A percentile compares a stretch with the other conserved stretches of the same genome.
Conservation (phyloP, 371 early-diverging fungal species). For the Mortierella sp. region DNA sequence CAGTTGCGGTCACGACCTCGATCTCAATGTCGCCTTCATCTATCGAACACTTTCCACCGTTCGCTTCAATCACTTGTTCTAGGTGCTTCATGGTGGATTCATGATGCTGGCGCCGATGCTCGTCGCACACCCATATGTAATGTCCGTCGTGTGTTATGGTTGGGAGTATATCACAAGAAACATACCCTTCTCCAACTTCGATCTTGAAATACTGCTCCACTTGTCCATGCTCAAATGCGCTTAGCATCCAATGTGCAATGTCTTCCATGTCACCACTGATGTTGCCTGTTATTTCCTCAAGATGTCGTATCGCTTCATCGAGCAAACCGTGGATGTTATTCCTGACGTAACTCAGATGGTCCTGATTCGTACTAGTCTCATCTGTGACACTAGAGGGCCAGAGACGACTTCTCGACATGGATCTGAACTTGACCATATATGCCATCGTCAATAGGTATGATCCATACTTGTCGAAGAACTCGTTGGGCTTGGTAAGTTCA, state of each 20-base stretch:
- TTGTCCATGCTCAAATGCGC: constrained; percentile 6
- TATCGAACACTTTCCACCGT: background rate
- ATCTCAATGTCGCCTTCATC: background rate
- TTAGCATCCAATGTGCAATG: background rate
- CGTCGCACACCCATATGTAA: background rate
- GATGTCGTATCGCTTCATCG: background rate
- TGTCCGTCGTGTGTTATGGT: background rate
- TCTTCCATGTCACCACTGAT: background rate
- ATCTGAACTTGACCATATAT: constrained; percentile 1
- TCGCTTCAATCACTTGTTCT: background rate
- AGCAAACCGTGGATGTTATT: background rate
- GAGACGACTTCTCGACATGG: background rate
- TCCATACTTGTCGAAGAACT: constrained; percentile 8
- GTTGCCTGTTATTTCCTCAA: background rate
- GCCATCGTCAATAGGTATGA: background rate
- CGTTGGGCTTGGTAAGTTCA: background rate
- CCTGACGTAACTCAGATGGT: background rate
- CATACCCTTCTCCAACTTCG: background rate
- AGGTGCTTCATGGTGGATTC: background rate
- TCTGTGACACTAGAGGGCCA: background rate
- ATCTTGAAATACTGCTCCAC: constrained; percentile 7
- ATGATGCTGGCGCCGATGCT: background rate
- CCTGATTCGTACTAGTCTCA: too few species aligned
- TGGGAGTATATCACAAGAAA: constrained; percentile 4
- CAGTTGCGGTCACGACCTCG: background rate